Conservation (phyloP, 2,329 filamentous ascomycete genomes). For the Colletotrichum costaricense region DNA sequence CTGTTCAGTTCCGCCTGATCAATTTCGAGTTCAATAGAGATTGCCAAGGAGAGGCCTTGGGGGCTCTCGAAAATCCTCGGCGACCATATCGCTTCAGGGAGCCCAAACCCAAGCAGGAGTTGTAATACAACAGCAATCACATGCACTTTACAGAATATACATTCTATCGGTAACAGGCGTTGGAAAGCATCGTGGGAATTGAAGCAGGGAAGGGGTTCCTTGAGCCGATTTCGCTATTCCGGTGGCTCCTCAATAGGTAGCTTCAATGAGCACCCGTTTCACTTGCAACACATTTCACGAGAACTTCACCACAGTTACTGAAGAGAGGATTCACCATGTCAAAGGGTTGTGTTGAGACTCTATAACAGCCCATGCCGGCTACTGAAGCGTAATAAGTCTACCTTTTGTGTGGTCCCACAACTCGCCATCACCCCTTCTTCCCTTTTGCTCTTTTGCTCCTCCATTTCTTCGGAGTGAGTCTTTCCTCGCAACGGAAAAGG, state of each 20-base stretch:
- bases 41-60: neutral
- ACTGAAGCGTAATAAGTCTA: constrained; percentile 23
- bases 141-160: neutral
- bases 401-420: neutral
- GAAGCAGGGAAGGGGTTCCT: neutral
- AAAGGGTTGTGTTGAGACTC: constrained; percentile 15
- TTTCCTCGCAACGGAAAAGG: neutral
- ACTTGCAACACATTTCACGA: neutral
- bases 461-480: neutral
- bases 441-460: neutral
- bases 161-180: neutral
- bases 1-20: neutral
- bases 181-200: neutral
- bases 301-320: neutral
- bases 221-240: neutral
- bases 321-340: neutral
- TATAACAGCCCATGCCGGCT: constrained; percentile 9
- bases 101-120: neutral
- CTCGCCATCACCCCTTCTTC: neutral
- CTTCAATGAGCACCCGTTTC: neutral
- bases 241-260: neutral
- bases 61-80: neutral
- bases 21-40: neutral
- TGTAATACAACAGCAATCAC: neutral
- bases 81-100: neutral